Evolutionary conservation across 371 early-diverging fungal species (phyloP), one percentile per base, ranked within the genome.

Genomic region (Fennellomyces sp.): DNA sequence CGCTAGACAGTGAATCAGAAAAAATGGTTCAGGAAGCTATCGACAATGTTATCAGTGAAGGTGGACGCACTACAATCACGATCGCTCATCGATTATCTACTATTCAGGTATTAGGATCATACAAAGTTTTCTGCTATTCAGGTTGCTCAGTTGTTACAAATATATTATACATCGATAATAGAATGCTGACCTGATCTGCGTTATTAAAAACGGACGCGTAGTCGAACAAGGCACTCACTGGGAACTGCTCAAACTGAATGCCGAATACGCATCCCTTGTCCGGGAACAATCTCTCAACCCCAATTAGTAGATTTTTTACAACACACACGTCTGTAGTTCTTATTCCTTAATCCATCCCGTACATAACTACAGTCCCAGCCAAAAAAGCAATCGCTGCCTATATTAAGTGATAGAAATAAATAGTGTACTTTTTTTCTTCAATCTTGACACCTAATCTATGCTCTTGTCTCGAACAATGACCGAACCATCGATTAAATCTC

Each of bases 1-100:
- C 96, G 0, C 65, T 97, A 91, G n/a, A n/a, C n/a, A n/a, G n/a
- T n/a, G n/a, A n/a, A 64, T 86, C 89, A 31, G 99, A 99, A 73
- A 85, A 84, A 60, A 69, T 92, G 23, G 93, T 98, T 5, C 94
- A 97, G 63, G 83, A 82, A 50, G 96, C 94, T 1, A 72, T 97
- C n/a, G 91, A 92, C 62, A 73, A 67, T 28, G 90, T 93, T 4
- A 69, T 85, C 10, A 68, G 83, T 26, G 87, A 63, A 56, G 68
- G 63, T 21, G 60, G 89, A 39, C 76, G 85, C 19, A 87, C 80
- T 25, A 88, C 35, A 33, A 33, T 33, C n/a, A n/a, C n/a, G n/a
- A n/a, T n/a, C n/a, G n/a, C n/a, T n/a, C n/a, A n/a, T n/a, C n/a
- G n/a, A n/a, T n/a, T n/a, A n/a, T n/a, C n/a, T n/a, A n/a, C n/a